Conservation (phyloP, 257 asterid genomes). For the Cordia subcordata region DNA sequence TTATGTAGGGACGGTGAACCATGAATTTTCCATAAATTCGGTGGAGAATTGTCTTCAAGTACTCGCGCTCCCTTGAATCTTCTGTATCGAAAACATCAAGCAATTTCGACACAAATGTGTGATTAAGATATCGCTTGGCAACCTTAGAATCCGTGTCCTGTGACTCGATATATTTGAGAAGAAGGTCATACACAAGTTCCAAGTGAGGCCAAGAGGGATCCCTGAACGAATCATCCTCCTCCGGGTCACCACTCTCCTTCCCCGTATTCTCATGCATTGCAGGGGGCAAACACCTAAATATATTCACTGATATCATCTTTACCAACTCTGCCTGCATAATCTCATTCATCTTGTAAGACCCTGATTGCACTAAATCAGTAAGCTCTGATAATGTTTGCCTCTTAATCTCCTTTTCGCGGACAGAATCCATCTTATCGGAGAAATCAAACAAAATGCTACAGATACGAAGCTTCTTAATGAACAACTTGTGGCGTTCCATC, state of each 20-base stretch:
- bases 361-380: constrained; percentile 65
- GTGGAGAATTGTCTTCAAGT: constrained; percentile 83
- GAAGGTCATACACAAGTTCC: constrained; percentile 72
- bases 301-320: constrained; percentile 68
- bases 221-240: constrained; percentile 76
- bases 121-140: constrained; percentile 79
- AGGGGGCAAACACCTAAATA: constrained; percentile 82
- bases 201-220: constrained; percentile 87
- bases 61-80: constrained; percentile 84
- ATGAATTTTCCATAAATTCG: constrained; percentile 86
- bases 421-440: constrained; percentile 46
- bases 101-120: constrained; percentile 70
- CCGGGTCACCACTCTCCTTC: constrained; percentile 58
- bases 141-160: constrained; percentile 68
- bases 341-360: constrained; percentile 73
- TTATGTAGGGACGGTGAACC: constrained; percentile 86
- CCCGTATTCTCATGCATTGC: constrained; percentile 57
- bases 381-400: constrained; percentile 77
- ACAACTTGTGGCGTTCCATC: constrained; percentile 60
- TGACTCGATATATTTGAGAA: constrained; percentile 61
- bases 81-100: constrained; percentile 82
- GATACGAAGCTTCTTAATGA: constrained; percentile 61
- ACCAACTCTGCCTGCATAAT: constrained; percentile 82
- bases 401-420: constrained; percentile 80
- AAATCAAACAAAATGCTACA: constrained; percentile 70